Evolutionary conservation across 2,329 filamentous ascomycete genomes (phyloP), one percentile per base, ranked within the genome.

Genomic region (Exophiala sp.): DNA sequence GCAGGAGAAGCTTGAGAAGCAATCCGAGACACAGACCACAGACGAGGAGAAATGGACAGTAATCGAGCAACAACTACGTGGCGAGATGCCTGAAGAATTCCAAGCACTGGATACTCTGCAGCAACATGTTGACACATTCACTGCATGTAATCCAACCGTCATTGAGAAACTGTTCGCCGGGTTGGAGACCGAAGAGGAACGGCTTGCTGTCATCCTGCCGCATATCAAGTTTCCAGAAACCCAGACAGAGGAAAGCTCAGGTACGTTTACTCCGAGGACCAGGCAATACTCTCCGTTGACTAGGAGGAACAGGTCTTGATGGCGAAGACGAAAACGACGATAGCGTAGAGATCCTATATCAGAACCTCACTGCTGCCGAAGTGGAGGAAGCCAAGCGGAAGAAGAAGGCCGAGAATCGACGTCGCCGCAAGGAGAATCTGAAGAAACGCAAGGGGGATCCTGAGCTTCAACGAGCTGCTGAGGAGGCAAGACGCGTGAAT

Each of bases 101-200:
- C 2, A 34, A 2, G 24, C 36, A 5, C 32, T 52, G 1, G 50
- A 47, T 11, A 8, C 16, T 8, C 36, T 52, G 12, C 18, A 52
- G 43, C 6, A 47, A 36, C 50, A 47, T 18, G 43, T 52, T 14
- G 11, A 46, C 5, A 41, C 24, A n/a, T 52, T 32, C 24, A 52
- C 50, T n/a, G 18, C 18, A 2, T 35, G 35, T 5, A 21, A 52
- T 9, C 24, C 29, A 6, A 20, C 29, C 3, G 14, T 24, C 10
- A 52, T 47, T 18, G 18, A 18, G 3, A 9, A 42, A 11, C 33
- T 46, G n/a, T 47, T 52, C 33, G 36, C 29, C 8, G 50, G 35
- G 5, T n/a, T 41, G 9, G 20, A 35, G 14, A 52, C 50, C 5
- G 50, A 52, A 36, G 2, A 32, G 20, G 49, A 52, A 29, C 49